Percentiles rank a stretch among this genome's conserved stretches.
phyloP scores from a whole-genome alignment of 2,329 filamentous ascomycete genomes.

The Phialophora expanda region DNA sequence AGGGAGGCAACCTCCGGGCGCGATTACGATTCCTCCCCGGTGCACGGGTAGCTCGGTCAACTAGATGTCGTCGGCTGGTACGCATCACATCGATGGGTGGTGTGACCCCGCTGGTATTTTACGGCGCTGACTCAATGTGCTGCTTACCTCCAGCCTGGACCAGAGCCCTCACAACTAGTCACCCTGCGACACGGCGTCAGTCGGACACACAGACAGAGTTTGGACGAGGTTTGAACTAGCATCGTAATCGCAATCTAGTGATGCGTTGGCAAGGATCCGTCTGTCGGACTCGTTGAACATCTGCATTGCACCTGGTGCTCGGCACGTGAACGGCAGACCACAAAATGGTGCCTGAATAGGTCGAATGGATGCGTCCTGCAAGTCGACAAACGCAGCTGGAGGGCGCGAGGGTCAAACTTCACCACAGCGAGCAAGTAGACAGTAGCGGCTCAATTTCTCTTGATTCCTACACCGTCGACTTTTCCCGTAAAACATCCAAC shows the following conservation, averaged over 20 bases:
- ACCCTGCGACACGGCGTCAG: not conserved
- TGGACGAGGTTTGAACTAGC: not conserved
- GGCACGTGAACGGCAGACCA: conserved; percentile 3
- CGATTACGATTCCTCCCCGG: not conserved
- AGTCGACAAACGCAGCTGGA: not conserved
- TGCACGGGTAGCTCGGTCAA: not conserved
- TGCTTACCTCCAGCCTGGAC: not conserved
- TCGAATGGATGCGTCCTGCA: not conserved
- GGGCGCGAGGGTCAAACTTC: not conserved
- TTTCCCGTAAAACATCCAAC: not conserved
- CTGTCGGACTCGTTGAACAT: not conserved
- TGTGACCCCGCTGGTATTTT: not conserved
- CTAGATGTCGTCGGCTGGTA: not conserved
- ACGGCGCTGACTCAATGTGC: not conserved
- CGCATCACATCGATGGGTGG: not conserved
- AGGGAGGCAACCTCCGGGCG: not conserved
- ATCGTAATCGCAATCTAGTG: not conserved
- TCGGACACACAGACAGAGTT: not conserved
- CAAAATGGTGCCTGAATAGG: not conserved
- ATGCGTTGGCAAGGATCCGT: not conserved
- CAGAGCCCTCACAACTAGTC: not conserved
- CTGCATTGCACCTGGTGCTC: not conserved
- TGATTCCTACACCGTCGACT: not conserved
- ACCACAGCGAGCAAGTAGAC: not conserved
- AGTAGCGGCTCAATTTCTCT: not conserved